Evolutionary conservation across 345 rosid genomes (phyloP), one percentile per base, ranked within the genome.

Genomic region (Eucalyptus marginata): DNA sequence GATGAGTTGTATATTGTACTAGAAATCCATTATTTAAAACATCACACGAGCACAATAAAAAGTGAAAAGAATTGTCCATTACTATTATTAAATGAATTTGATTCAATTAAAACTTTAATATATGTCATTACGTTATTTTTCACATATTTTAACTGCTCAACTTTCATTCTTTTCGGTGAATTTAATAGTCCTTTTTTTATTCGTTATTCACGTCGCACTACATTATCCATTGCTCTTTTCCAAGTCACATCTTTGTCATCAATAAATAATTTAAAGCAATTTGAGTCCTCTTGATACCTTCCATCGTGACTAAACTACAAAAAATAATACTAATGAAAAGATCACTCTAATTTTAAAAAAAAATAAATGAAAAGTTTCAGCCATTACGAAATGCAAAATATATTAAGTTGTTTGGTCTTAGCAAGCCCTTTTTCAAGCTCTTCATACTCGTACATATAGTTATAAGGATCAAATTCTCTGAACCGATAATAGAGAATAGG

Each of bases 401-500:
- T 7, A 64, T 64, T 1, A n/a, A n/a, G 3, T 15, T 76, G 27
- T 76, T 76, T 76, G 27, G 7, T 18, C 83, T 36, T 36, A 18
- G 36, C 11, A 40, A 12, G 8, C 13, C 4, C 0, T 18, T 36
- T 59, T 18, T 1, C 25, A 71, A 1, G 18, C 46, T 71, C 10
- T 71, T 71, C 14, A 3, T 10, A 3, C 8, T 71, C 0, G 1
- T 10, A 5, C 46, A 17, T 33, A 6, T 33, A 68, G 24, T 18
- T 0, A 5, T 2, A 33, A 68, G 13, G 7, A 33, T 33, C 43
- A 9, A 68, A 17, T 8, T 33, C 44, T 68, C 12, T 4, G 4
- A 31, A 31, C 11, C 4, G 15, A 66, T 31, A 31, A 68, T 8
- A 31, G 36, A 4, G 43, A 31, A 71, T 3, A 36, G 44, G 44